Percentiles rank a stretch among this genome's conserved stretches.
These are phyloP conservation scores for Alopecurus myosuroides DNA, from an alignment of 176 grass and related monocot species.

Conservation along the genomic window DNA sequence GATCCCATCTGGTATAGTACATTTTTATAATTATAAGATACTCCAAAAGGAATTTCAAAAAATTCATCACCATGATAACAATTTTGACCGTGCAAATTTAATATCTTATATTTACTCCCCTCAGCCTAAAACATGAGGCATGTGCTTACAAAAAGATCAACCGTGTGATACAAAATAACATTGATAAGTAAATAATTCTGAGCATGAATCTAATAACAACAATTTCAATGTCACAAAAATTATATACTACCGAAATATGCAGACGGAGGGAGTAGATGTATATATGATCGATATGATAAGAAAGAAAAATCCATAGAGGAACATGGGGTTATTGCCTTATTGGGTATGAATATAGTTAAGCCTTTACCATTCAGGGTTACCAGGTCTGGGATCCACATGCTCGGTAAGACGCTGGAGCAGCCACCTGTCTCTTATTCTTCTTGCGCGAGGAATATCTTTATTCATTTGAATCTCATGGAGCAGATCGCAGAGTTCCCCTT, in stretches of 20 bases:
- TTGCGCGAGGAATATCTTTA: background rate
- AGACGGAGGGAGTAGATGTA: background rate
- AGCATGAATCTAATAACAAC: background rate
- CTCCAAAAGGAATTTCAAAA: background rate
- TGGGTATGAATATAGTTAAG: too few species aligned
- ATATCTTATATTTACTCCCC: background rate
- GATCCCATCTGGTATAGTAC: background rate
- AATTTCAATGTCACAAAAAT: background rate
- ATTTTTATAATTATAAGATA: too few species aligned
- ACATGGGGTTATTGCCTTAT: background rate
- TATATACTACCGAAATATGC: background rate
- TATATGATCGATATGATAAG: too few species aligned
- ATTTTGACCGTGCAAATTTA: background rate
- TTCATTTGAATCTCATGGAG: background rate
- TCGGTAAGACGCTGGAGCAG: background rate
- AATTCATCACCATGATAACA: background rate
- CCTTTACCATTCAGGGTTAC: background rate
- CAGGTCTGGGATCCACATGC: background rate
- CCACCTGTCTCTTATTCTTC: background rate
- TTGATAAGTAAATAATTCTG: background rate
- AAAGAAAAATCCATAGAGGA: background rate
- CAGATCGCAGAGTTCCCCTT: background rate
- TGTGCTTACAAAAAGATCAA: background rate
- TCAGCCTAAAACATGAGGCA: background rate
- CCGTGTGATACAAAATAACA: background rate